These are phyloP conservation scores for Tetrapisispora iriomotensis DNA, from an alignment of 805 yeast genomes.

Conservation along the genomic window DNA sequence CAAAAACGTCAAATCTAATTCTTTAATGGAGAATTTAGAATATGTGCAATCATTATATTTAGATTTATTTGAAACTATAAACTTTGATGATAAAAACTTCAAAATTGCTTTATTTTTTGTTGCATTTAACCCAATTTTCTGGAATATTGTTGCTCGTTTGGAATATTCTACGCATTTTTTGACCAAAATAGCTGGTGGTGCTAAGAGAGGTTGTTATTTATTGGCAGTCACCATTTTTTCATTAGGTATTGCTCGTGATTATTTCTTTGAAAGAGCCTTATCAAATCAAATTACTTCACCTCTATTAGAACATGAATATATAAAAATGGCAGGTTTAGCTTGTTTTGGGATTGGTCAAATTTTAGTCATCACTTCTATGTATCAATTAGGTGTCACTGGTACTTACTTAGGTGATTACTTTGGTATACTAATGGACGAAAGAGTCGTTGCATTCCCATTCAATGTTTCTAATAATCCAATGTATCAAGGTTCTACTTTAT, in stretches of 20 bases:
- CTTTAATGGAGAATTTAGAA: not conserved
- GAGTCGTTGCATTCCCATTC: slow-evolving; percentile 91
- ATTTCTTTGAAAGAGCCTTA: slow-evolving; percentile 62
- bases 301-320: slow-evolving; percentile 33
- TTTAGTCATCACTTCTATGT: slow-evolving; percentile 80
- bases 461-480: slow-evolving; percentile 86
- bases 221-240: slow-evolving; percentile 78
- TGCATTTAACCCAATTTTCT: slow-evolving; percentile 86
- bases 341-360: slow-evolving; percentile 64
- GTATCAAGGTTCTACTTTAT: slow-evolving; percentile 87
- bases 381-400: slow-evolving; percentile 86
- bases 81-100: slow-evolving; percentile 16
- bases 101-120: slow-evolving; percentile 52
- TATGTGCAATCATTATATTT: slow-evolving; percentile 7
- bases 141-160: slow-evolving; percentile 86
- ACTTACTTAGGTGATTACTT: slow-evolving; percentile 96
- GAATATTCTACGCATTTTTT: slow-evolving; percentile 72
- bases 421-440: slow-evolving; percentile 84
- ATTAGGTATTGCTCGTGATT: slow-evolving; percentile 76
- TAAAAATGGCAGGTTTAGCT: slow-evolving; percentile 44
- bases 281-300: slow-evolving; percentile 59
- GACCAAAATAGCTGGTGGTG: slow-evolving; percentile 64
- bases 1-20: not conserved
- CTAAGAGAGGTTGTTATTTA: slow-evolving; percentile 70
- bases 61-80: slow-evolving; percentile 9